Base-by-base conservation (phyloP, 2,329 filamentous ascomycete genomes). In the Diaporthe sp. region DNA sequence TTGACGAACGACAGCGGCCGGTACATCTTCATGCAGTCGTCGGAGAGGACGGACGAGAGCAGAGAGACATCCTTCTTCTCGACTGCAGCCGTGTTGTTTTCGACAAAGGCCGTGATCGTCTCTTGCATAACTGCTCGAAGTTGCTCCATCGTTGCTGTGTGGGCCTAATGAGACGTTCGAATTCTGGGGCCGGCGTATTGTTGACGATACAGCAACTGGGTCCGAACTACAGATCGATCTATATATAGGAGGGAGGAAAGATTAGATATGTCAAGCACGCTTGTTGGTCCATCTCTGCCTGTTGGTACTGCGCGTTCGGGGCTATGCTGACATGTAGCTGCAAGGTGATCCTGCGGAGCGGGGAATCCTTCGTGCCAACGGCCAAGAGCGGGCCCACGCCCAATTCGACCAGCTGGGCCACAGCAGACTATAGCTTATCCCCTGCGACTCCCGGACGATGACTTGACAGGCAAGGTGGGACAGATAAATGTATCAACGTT, bases 31-130 rank as follows among this genome's bases (percentile, higher is more conserved):
- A 77, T 65, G 73, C 79, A 79, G 61, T 78, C 49, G 5, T 76
- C 72, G 31, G 79, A 37, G 22, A 80, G 75, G 15, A 75, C 46
- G 19, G 76, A 72, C 10, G 79, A 79, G 25, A 79, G 65, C 7
- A 79, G 71, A 8, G 76, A 75, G 12, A 71, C 65, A 58, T 79
- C 72, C 31, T 78, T 79, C 9, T 72, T 60, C 60, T 77, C 77
- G 15, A 79, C 75, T 0, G 74, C 78, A 25, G 71, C 61, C 7
- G 78, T 79, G 65, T 78, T 79, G 62, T 79, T 80, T 62, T 78
- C 55, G 65, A 75, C 61, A 4, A 72, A 75, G 37, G 49, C 28
- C 8, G 68, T 73, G 58, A 75, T 67, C n/a, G 73, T 75, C 73
- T 68, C 49, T 60, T 72, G 67, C 1, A 75, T 72, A 28, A 72